Percentiles rank a stretch among this genome's conserved stretches.
Evolutionary conservation across 2,329 filamentous ascomycete genomes (phyloP).

Genomic region (Aaosphaeria arxii): DNA sequence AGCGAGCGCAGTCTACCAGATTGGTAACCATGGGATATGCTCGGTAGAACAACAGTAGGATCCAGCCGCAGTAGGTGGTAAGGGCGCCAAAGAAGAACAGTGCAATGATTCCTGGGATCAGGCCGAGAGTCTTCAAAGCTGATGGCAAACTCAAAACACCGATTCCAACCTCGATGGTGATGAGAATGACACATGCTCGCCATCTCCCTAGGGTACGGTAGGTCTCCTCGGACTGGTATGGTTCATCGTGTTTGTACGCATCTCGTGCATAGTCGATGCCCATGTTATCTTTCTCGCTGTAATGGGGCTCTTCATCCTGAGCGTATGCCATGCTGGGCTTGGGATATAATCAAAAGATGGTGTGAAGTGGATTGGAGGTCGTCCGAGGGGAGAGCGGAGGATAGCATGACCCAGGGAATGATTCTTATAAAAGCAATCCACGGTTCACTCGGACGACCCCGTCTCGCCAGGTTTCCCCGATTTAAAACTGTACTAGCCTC

Average conservation of each 20-base stretch:
- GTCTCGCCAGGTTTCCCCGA: not conserved
- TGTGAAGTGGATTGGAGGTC: not conserved
- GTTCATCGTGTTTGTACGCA: not conserved
- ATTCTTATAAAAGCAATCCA: not conserved
- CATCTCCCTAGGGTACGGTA: conserved; percentile 25
- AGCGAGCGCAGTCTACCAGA: conserved; percentile 25
- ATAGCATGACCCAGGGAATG: not conserved
- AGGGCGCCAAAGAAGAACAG: conserved; percentile 23
- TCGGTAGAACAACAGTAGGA: conserved; percentile 23
- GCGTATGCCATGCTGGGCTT: not conserved
- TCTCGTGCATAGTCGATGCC: not conserved
- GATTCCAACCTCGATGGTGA: conserved; percentile 29
- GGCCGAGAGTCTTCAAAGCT: conserved; percentile 23
- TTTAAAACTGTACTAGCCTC: conserved; percentile 1
- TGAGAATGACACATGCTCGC: conserved; percentile 26
- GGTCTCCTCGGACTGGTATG: conserved; percentile 10
- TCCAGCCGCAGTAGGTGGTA: conserved; percentile 25
- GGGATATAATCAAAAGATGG: not conserved
- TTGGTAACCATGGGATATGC: conserved; percentile 27
- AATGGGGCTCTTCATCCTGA: not conserved
- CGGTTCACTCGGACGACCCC: not conserved
- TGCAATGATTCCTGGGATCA: conserved; percentile 28
- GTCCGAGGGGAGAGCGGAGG: not conserved
- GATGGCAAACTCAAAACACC: conserved; percentile 26
- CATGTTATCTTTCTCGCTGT: not conserved